These are phyloP conservation scores for Chlamydomonas sp. DNA, from an alignment of 139 green algal genomes.

Conservation along the genomic window DNA sequence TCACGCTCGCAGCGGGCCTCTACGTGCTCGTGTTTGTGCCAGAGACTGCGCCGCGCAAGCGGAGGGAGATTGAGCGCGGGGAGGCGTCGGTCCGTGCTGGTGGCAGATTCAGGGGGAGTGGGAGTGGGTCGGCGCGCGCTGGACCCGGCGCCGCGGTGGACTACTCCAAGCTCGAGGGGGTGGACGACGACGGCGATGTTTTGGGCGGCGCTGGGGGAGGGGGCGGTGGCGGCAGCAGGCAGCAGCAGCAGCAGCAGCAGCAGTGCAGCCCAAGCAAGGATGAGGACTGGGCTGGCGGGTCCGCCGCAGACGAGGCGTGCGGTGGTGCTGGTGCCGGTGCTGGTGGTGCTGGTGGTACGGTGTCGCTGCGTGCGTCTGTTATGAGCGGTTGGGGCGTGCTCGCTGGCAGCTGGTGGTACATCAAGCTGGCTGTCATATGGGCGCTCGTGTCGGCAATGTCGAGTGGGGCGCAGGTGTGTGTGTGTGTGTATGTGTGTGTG, in stretches of 20 bases:
- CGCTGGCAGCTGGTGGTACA: conserved; percentile 17
- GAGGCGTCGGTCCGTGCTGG: not conserved
- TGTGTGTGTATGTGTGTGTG: not conserved
- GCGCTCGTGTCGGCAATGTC: conserved; percentile 24
- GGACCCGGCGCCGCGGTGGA: too few species aligned
- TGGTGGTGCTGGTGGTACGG: too few species aligned
- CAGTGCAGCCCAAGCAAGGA: conserved; percentile 1
- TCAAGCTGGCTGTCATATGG: conserved; percentile 26
- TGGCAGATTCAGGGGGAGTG: too few species aligned
- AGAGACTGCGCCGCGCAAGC: conserved; percentile 17
- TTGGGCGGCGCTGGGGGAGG: too few species aligned
- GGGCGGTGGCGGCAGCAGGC: too few species aligned
- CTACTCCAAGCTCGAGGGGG: too few species aligned
- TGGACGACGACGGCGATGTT: too few species aligned
- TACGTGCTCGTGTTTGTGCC: conserved; percentile 23
- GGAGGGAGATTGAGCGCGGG: not conserved
- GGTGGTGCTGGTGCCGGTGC: too few species aligned
- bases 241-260: not conserved
- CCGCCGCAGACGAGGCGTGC: too few species aligned
- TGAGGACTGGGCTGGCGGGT: too few species aligned
- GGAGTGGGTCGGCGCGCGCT: too few species aligned
- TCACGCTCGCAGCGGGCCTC: conserved; percentile 3
- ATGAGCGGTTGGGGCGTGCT: conserved; percentile 19
- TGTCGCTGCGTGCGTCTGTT: not conserved
- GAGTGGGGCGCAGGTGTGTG: conserved; percentile 24